Evolutionary conservation across 1,139 yeast species (phyloP).

Genomic region (Hyphopichia khmerensis): DNA sequence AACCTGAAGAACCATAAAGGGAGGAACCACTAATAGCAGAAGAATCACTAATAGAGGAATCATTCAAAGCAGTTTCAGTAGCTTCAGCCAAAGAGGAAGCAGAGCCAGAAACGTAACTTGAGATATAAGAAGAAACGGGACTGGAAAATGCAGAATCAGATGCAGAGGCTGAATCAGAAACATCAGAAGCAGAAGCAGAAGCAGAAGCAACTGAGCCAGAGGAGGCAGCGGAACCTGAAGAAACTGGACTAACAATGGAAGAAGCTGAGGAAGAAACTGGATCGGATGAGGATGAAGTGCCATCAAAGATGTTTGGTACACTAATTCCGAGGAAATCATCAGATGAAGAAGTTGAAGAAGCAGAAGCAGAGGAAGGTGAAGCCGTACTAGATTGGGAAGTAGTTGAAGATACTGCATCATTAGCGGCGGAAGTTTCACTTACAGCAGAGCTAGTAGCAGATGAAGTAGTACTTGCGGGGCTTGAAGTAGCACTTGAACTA

Average conservation of each 20-base stretch:
- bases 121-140: not conserved
- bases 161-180: not conserved
- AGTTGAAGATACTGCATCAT: conserved; percentile 1
- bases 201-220: not conserved
- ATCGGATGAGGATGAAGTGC: not conserved
- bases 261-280: not conserved
- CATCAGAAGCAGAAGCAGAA: not conserved
- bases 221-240: not conserved
- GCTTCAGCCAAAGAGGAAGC: not conserved
- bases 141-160: not conserved
- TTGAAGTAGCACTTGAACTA: conserved; percentile 4
- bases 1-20: not conserved
- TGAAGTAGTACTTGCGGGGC: conserved; percentile 1
- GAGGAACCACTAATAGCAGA: no score
- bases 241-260: not conserved
- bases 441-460: no score
- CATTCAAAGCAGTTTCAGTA: not conserved
- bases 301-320: not conserved
- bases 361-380: conserved; percentile 4
- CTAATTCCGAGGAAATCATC: not conserved
- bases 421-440: no score
- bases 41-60: no score
- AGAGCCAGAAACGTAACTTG: not conserved
- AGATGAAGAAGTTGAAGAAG: not conserved
- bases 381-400: conserved; percentile 2